Base-by-base conservation (phyloP, 2,329 filamentous ascomycete genomes). In the Fusarium longipes region DNA sequence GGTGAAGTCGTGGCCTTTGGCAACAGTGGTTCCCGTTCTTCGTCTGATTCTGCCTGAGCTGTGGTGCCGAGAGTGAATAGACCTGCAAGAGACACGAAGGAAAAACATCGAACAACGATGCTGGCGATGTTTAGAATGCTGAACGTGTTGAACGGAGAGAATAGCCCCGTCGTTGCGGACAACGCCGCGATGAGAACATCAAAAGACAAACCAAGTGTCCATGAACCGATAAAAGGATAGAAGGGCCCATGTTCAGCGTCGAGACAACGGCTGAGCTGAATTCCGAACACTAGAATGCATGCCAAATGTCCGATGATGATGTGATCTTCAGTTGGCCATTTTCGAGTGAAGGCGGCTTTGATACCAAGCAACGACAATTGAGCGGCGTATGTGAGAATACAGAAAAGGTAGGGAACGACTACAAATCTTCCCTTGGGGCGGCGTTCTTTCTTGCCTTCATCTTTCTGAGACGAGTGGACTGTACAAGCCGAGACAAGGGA, bases 211-310 rank as follows among this genome's bases (percentile, higher is more conserved):
- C 85, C 86, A 17, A 91, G 75, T 29, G 85, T 67, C 82, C 89
- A 91, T 14, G 86, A 86, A 18, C 87, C 89, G 65, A 86, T 85
- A 64, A 87, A 88, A 0, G 89, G 87, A 68, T 89, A 87, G 82
- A 87, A 89, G 11, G 87, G 81, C 4, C 83, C 81, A 50, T 82
- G 80, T 29, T 80, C 74, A 18, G 80, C 79, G 51, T 87, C 84
- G 4, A 81, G 77, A 15, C 91, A 80, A 20, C 82, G 82, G 38
- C 85, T 81, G 59, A 88, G 79, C 68, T 90, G 82, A 15, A 89
- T 82, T 5, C 86, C 84, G 75, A 89, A 92, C n/a, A 87, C 81
- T 27, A 92, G 77, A 43, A 88, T 81, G 54, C 87, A 90, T 2
- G 88, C 86, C 25, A 91, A 77, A 35, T 86, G 79, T 53, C 87